Conservation (phyloP, 2,329 filamentous ascomycete genomes). For the Monilinia laxa region DNA sequence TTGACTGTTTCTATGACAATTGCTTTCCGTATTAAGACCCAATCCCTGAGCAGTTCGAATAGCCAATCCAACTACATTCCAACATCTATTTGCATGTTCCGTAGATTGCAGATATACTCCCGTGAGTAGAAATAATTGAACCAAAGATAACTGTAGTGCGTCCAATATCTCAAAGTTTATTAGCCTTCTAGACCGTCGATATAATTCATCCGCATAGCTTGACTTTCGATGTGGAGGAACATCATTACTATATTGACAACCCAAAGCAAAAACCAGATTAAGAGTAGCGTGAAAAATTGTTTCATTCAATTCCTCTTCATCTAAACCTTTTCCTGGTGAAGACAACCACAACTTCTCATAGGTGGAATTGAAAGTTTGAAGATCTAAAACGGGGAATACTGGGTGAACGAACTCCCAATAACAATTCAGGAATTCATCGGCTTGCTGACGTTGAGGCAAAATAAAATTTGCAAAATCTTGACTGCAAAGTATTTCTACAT, state of each 20-base stretch:
- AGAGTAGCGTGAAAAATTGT: conserved; percentile 33
- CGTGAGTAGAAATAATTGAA: conserved; percentile 40
- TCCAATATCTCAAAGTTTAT: conserved; percentile 38
- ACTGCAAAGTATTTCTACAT: conserved; percentile 14
- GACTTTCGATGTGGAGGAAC: conserved; percentile 22
- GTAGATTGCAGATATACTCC: conserved; percentile 39
- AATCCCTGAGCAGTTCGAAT: conserved; percentile 39
- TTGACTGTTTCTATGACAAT: conserved; percentile 26
- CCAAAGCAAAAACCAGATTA: conserved; percentile 40
- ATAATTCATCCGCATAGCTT: conserved; percentile 34
- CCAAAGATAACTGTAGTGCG: conserved; percentile 32
- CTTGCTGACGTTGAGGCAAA: conserved; percentile 28
- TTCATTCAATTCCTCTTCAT: conserved; percentile 21
- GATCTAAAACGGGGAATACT: conserved; percentile 31
- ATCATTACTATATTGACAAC: conserved; percentile 33
- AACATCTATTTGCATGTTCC: conserved; percentile 38
- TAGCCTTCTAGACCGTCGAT: conserved; percentile 35
- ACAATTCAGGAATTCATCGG: conserved; percentile 30
- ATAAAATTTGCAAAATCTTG: conserved; percentile 24
- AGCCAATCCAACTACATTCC: conserved; percentile 39
- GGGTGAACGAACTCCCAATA: conserved; percentile 33
- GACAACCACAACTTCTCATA: conserved; percentile 29
- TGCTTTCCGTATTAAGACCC: conserved; percentile 33
- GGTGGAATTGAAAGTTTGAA: conserved; percentile 21
- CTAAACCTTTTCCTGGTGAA: conserved; percentile 5